Base-by-base conservation (phyloP, 1,139 yeast genomes). In the Scheffersomyces parashehatae region DNA sequence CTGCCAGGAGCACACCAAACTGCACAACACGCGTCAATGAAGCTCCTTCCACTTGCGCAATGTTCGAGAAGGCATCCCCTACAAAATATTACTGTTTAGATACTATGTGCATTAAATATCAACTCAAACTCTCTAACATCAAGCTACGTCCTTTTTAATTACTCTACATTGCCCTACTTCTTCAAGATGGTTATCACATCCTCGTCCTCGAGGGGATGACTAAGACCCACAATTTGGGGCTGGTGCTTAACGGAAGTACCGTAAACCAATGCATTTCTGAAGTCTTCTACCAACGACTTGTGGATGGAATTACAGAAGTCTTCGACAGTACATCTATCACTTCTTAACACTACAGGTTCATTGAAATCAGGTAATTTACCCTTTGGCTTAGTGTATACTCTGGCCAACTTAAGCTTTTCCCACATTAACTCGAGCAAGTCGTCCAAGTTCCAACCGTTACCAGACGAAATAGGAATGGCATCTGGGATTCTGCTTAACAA, bases 261-360 rank as follows among this genome's bases (percentile, higher is more conserved):
- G 60, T 76, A 91, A 1, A 93, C 98, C 52, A 89, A 78, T 1
- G 98, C 98, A 57, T 82, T 86, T 68, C 88, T 86, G 67, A 95
- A 95, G 59, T 95, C 96, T 42, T 87, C 95, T 31, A 91, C 96
- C 64, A 93, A 76, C 37, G 93, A 83, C 70, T 91, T 93, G 74
- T 93, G 99, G 55, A 93, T 95, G 52, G 93, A 88, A 67, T 90
- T 89, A 81, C 99, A 95, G 66, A 93, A 93, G 65, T 93, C 98
- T 65, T 88, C 97, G 39, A 93, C 95, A 0, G 96, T 71, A 62
- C 93, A 83, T 51, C 87, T 81, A 52, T 84, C 91, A 46, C 79
- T 81, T 61, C 96, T 80, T 60, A 93, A 73, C 46, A 93, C 98
- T 50, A 93, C 95, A 2, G 99, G 99, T 58, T 93, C 97, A 37